Percentiles rank a stretch among this genome's conserved stretches.
phyloP scores from a whole-genome alignment of 2,329 filamentous ascomycete species.

The Emericellopsis cladophorae region DNA sequence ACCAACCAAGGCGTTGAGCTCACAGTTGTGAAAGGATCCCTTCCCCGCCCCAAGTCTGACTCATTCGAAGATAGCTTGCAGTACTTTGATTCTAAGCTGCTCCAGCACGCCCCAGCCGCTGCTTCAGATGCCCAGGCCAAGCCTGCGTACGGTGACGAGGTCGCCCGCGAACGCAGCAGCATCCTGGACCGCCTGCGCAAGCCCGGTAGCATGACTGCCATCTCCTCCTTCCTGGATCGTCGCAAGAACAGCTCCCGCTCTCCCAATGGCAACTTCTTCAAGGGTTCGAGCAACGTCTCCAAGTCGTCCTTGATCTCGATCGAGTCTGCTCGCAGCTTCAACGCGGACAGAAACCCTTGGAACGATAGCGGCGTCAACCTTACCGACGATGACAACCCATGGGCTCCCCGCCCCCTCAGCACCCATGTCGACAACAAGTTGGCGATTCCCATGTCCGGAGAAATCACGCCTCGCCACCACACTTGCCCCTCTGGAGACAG shows the following conservation, averaged over 20 bases:
- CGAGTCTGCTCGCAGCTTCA: constrained; percentile 83
- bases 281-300: constrained; percentile 79
- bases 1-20: constrained; percentile 83
- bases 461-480: constrained; percentile 73
- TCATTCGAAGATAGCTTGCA: constrained; percentile 95
- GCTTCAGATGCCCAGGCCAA: constrained; percentile 83
- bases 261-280: constrained; percentile 75
- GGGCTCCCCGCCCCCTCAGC: constrained; percentile 49
- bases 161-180: constrained; percentile 63
- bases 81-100: constrained; percentile 92
- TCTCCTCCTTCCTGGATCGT: constrained; percentile 89
- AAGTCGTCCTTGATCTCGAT: constrained; percentile 94
- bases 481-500: constrained; percentile 79
- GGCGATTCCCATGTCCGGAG: constrained; percentile 57
- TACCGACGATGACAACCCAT: constrained; percentile 69
- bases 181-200: constrained; percentile 92
- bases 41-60: constrained; percentile 95
- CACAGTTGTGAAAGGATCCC: constrained; percentile 80
- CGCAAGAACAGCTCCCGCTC: constrained; percentile 90
- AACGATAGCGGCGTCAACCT: constrained; percentile 96
- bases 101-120: constrained; percentile 74
- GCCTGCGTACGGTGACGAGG: constrained; percentile 68
- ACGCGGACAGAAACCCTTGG: constrained; percentile 92
- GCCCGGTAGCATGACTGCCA: constrained; percentile 85
- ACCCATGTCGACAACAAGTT: constrained; percentile 54